Evolutionary conservation across 208 protist genomes (phyloP).

Genomic region (Acanthamoeba castellanii): DNA sequence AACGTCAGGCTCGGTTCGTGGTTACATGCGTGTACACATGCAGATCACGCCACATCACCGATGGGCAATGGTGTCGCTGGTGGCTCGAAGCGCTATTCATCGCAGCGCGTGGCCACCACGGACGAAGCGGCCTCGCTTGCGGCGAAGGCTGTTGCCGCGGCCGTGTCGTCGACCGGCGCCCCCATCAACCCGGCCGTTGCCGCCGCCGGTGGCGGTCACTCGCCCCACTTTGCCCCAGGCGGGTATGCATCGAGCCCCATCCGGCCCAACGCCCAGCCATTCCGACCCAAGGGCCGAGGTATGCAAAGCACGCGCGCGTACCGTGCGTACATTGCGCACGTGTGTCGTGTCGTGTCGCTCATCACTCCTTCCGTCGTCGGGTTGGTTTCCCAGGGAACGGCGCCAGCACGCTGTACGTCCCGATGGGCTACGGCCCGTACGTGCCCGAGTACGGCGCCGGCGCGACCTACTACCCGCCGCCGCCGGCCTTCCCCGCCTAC

Average conservation of each 20-base stretch:
- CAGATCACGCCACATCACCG: not conserved
- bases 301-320: not conserved
- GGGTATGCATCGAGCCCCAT: conserved; percentile 13
- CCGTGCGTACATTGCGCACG: not conserved
- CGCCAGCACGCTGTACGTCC: not conserved
- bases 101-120: not conserved
- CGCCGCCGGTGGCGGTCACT: not conserved
- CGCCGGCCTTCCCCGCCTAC: not conserved
- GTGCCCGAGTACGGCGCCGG: not conserved
- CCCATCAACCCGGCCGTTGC: not conserved
- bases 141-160: conserved; percentile 11
- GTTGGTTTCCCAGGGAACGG: not conserved
- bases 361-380: not conserved
- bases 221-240: not conserved
- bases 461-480: conserved; percentile 2
- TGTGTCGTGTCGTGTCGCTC: not conserved
- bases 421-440: not conserved
- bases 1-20: not conserved
- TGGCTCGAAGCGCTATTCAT: not conserved
- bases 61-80: not conserved
- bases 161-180: not conserved
- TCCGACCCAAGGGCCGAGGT: conserved; percentile 29
- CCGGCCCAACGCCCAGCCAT: not conserved
- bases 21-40: not conserved
- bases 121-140: conserved; percentile 8